A percentile compares a stretch with the other conserved stretches of the same genome.
phyloP scores from a whole-genome alignment of 116 monocot species.

The Trichopus zeylanicus region DNA sequence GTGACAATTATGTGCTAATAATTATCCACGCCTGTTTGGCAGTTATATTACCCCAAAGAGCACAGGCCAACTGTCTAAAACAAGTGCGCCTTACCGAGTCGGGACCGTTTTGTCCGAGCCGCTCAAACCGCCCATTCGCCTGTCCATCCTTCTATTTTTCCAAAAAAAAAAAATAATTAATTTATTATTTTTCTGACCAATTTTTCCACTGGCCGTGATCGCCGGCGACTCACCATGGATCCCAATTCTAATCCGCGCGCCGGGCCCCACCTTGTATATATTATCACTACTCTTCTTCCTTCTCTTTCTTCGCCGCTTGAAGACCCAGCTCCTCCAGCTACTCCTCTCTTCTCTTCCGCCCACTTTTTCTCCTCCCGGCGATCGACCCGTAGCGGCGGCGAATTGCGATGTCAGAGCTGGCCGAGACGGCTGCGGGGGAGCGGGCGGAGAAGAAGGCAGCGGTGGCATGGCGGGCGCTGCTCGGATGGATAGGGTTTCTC shows the following conservation, averaged over 20 bases:
- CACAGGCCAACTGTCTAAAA: background rate
- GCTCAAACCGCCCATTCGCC: background rate
- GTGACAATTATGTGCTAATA: no score
- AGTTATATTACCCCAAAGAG: no score
- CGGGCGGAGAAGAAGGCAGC: slow-evolving; percentile 7
- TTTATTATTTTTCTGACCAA: no score
- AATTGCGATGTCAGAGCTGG: background rate
- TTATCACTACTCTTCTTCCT: no score
- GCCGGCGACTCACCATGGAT: background rate
- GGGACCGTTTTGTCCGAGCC: no score
- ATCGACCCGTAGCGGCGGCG: background rate
- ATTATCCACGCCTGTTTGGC: no score
- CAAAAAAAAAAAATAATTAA: no score
- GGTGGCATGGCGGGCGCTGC: slow-evolving; percentile 18
- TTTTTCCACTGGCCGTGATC: background rate
- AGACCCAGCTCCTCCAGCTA: background rate
- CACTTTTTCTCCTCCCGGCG: background rate
- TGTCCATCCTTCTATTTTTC: background rate
- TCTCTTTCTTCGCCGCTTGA: no score
- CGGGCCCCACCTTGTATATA: background rate
- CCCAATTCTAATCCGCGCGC: background rate
- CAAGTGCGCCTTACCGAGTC: background rate
- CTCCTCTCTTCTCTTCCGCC: background rate
- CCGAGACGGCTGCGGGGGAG: background rate
- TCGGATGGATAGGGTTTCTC: slow-evolving; percentile 28